Evolutionary conservation across 208 protist genomes (phyloP).

Genomic region (Angomonas deanei): DNA sequence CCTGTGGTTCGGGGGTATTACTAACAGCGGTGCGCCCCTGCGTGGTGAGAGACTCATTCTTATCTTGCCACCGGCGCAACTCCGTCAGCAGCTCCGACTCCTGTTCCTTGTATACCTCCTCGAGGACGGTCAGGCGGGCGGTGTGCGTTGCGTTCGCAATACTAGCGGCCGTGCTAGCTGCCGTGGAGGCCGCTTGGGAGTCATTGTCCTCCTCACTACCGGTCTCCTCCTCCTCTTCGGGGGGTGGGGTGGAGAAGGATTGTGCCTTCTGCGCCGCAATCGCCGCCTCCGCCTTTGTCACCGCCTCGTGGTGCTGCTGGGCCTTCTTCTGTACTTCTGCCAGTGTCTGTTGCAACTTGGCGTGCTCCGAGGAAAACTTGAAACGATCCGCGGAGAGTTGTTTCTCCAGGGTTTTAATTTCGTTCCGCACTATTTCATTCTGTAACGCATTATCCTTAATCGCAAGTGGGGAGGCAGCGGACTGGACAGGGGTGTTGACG

Average conservation of each 20-base stretch:
- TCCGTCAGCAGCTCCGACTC: conserved; percentile 22
- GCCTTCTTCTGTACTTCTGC: background rate
- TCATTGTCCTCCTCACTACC: background rate
- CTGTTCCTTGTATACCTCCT: conserved; percentile 30
- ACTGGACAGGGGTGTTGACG: background rate
- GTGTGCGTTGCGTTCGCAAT: conserved; percentile 14
- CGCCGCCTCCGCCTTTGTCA: background rate
- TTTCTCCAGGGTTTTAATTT: background rate
- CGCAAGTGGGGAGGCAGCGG: too few relatives aligned
- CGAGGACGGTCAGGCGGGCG: conserved; percentile 21
- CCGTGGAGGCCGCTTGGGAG: background rate
- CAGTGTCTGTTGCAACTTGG: background rate
- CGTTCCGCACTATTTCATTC: too few relatives aligned
- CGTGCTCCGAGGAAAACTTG: background rate
- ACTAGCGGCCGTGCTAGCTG: background rate
- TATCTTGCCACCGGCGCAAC: conserved; percentile 13
- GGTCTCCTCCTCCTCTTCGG: background rate
- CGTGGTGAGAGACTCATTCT: conserved; percentile 7
- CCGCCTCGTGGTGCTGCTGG: background rate
- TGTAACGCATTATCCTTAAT: background rate
- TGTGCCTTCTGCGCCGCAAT: background rate
- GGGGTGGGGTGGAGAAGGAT: background rate
- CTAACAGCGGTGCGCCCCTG: too few relatives aligned
- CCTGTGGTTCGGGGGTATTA: background rate
- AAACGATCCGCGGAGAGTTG: background rate